phyloP scores from a whole-genome alignment of 1,284 basidiomycete genomes.

The Cryptococcus sp. region DNA sequence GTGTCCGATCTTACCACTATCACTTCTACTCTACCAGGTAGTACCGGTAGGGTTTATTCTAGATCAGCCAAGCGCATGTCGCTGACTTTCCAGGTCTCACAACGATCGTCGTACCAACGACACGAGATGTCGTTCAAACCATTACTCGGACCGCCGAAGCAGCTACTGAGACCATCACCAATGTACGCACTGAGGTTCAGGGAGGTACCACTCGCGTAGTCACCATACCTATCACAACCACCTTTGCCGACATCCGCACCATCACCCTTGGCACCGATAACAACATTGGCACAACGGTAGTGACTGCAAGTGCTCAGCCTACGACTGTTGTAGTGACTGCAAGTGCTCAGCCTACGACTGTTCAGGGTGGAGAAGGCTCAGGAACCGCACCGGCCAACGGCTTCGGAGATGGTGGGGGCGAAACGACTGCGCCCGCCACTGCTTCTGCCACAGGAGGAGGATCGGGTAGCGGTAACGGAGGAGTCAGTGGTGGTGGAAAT shows the following conservation, averaged over 20 bases:
- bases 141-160: constrained; percentile 3
- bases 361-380: constrained; percentile 12
- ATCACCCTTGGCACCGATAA: no score
- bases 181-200: no score
- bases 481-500: not conserved
- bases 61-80: not conserved
- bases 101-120: constrained; percentile 2
- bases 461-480: not conserved
- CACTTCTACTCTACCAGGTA: not conserved
- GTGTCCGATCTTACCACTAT: constrained; percentile 1
- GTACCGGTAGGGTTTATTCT: not conserved
- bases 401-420: not conserved
- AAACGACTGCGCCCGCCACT: not conserved
- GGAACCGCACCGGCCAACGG: constrained; percentile 1
- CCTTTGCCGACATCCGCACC: no score
- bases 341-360: constrained; percentile 3
- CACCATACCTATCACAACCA: no score
- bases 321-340: constrained; percentile 2
- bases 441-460: not conserved
- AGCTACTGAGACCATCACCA: not conserved
- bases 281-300: no score
- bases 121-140: constrained; percentile 1
- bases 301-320: not conserved
- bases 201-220: no score
- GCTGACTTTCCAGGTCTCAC: constrained; percentile 2